Conservation (phyloP, 1,284 basidiomycete genomes). For the Coniophora puteana region DNA sequence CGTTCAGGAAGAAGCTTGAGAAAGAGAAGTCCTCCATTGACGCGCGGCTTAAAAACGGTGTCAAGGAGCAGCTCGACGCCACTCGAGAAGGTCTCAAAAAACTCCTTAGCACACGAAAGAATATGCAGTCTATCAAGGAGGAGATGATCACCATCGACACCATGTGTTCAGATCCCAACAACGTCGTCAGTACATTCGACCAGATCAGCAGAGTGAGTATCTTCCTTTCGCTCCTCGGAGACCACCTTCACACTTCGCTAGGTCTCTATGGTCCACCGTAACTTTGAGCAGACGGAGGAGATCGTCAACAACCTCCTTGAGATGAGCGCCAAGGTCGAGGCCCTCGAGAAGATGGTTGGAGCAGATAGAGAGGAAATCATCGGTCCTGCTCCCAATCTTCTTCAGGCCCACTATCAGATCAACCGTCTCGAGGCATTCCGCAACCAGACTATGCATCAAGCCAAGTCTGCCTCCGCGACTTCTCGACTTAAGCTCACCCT, state of each 20-base stretch:
- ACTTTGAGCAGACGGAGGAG: constrained; percentile 92
- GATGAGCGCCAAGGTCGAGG: constrained; percentile 83
- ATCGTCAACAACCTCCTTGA: constrained; percentile 91
- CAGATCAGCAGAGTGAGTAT: constrained; percentile 83
- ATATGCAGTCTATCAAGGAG: constrained; percentile 87
- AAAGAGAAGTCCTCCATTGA: constrained; percentile 98
- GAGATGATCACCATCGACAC: constrained; percentile 89
- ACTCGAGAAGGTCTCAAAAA: constrained; percentile 88
- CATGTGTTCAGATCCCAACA: constrained; percentile 71
- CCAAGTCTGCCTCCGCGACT: constrained; percentile 77
- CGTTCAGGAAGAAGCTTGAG: constrained; percentile 91
- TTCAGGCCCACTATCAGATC: constrained; percentile 89
- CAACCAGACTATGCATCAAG: constrained; percentile 90
- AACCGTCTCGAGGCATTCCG: constrained; percentile 89
- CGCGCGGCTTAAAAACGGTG: constrained; percentile 86
- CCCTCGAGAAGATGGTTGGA: constrained; percentile 76
- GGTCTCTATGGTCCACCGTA: constrained; percentile 95
- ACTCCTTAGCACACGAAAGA: constrained; percentile 77
- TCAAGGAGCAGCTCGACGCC: constrained; percentile 91
- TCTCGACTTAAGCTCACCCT: constrained; percentile 67
- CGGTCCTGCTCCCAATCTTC: constrained; percentile 84
- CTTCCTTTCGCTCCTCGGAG: background rate
- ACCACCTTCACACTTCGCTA: constrained; percentile 28
- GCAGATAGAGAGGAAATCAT: constrained; percentile 71
- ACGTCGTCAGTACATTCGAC: constrained; percentile 79